Evolutionary conservation across 2,329 filamentous ascomycete genomes (phyloP).

Genomic region (Pyricularia sp.): DNA sequence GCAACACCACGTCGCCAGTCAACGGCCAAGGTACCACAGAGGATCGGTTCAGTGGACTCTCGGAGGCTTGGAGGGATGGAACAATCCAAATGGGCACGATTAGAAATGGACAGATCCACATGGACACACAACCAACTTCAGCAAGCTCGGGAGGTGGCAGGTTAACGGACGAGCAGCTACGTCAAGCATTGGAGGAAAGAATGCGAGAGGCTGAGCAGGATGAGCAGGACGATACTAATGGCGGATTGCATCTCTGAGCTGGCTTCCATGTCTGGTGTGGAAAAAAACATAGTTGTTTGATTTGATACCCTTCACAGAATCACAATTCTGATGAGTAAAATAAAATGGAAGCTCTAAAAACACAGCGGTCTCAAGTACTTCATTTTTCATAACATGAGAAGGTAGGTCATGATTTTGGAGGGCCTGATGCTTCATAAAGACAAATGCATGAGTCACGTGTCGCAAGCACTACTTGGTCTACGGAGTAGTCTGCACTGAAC

Average conservation of each 20-base stretch:
- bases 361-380: not conserved
- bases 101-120: slow-evolving; percentile 33
- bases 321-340: not conserved
- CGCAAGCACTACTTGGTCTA: not conserved
- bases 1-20: not conserved
- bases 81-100: slow-evolving; percentile 50
- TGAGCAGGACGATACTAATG: slow-evolving; percentile 36
- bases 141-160: slow-evolving; percentile 25
- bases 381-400: not conserved
- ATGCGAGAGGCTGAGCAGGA: slow-evolving; percentile 33
- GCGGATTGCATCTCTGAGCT: slow-evolving; percentile 48
- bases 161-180: slow-evolving; percentile 45
- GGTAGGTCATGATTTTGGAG: not conserved
- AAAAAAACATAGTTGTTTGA: not conserved
- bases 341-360: not conserved
- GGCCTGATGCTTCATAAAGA: not conserved
- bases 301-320: not conserved
- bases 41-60: slow-evolving; percentile 10
- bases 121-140: slow-evolving; percentile 20
- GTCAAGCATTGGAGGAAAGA: slow-evolving; percentile 39
- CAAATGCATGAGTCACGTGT: not conserved
- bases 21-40: slow-evolving; percentile 5
- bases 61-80: slow-evolving; percentile 45
- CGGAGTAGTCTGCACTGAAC: too few relatives aligned
- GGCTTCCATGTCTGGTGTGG: not conserved